Percentiles rank a stretch among this genome's conserved stretches.
phyloP scores from a whole-genome alignment of 495 filamentous ascomycete genomes.

The Lichina pygmaea region DNA sequence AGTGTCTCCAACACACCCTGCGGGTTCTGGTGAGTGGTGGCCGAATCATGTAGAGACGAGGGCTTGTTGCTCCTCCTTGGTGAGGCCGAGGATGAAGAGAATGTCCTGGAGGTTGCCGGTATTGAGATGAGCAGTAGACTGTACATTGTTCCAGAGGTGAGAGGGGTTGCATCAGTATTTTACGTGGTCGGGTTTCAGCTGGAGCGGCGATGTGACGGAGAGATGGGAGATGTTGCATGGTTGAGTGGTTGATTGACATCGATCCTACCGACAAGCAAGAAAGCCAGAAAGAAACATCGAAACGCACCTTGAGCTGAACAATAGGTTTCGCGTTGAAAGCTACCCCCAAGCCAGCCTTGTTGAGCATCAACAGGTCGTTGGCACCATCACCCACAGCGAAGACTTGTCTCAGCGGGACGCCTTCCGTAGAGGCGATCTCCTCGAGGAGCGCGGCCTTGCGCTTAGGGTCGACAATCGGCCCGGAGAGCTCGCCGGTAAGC shows the following conservation, averaged over 20 bases:
- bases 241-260: too few relatives aligned
- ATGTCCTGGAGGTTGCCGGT: conserved; percentile 53
- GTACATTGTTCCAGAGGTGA: too few relatives aligned
- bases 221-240: too few relatives aligned
- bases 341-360: conserved; percentile 62
- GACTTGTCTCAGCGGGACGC: conserved; percentile 44
- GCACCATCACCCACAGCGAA: conserved; percentile 82
- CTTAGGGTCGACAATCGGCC: conserved; percentile 57
- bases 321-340: conserved; percentile 84
- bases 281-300: too few relatives aligned
- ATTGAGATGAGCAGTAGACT: conserved; percentile 56
- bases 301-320: conserved; percentile 42
- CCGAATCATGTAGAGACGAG: background rate
- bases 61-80: conserved; percentile 23
- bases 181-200: background rate
- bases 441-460: conserved; percentile 52
- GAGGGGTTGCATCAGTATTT: background rate
- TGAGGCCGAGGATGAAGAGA: conserved; percentile 60
- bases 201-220: too few relatives aligned
- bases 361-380: conserved; percentile 86
- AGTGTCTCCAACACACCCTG: too few relatives aligned
- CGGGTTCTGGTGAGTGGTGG: too few relatives aligned
- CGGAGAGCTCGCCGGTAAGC: conserved; percentile 59
- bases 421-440: conserved; percentile 48
- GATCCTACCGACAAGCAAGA: background rate